Conservation (phyloP, 768 basidiomycete species). For the Leccinum olivaceopallidum region DNA sequence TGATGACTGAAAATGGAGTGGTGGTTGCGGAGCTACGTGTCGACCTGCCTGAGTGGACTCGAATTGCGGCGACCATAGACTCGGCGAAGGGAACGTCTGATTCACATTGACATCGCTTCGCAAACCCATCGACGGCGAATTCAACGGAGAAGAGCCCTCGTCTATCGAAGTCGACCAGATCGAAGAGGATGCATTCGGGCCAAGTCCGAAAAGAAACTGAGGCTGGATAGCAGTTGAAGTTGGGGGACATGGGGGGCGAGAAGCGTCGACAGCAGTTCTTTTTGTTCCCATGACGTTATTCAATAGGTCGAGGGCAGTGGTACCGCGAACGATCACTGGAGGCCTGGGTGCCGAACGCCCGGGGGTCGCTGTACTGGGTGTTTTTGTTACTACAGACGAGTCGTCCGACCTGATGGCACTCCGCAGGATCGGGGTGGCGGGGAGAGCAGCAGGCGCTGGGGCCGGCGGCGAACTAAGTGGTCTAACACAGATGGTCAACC, state of each 20-base stretch:
- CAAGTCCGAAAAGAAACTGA: conserved; percentile 54
- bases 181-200: conserved; percentile 48
- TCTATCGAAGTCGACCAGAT: conserved; percentile 69
- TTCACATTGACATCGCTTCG: conserved; percentile 15
- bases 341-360: conserved; percentile 30
- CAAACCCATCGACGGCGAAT: conserved; percentile 10
- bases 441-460: conserved; percentile 12
- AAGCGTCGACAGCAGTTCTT: conserved; percentile 21
- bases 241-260: conserved; percentile 14
- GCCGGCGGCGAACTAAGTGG: conserved; percentile 22
- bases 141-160: conserved; percentile 34
- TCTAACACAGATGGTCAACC: conserved; percentile 15
- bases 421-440: conserved; percentile 20
- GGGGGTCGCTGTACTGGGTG: conserved; percentile 12
- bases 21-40: conserved; percentile 7
- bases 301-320: conserved; percentile 69
- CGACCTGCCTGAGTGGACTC: conserved; percentile 25
- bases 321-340: conserved; percentile 31
- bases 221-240: conserved; percentile 38
- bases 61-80: conserved; percentile 28
- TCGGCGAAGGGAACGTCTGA: conserved; percentile 17
- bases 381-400: background rate
- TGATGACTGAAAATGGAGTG: conserved; percentile 14
- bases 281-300: conserved; percentile 39
- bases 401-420: conserved; percentile 9